Base-by-base conservation (phyloP, 2,329 filamentous ascomycete genomes). In the Ambrosiella cleistominuta region DNA sequence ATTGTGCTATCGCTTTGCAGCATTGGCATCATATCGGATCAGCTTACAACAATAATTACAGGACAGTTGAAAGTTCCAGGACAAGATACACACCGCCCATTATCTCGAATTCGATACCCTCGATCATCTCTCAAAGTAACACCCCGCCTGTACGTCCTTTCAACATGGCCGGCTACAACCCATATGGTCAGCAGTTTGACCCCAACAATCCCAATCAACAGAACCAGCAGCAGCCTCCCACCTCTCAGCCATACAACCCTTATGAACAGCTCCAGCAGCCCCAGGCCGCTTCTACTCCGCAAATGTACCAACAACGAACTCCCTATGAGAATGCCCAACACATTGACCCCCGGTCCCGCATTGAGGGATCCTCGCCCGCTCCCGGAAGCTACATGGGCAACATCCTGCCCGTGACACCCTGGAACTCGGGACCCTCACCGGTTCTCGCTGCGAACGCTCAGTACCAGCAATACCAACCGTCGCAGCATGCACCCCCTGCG, bases 241-340 rank as follows among this genome's bases (percentile, higher is more conserved):
- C n/a, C n/a, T 17, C n/a, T 15, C 44, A 47, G n/a, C 44, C 44
- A 17, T 35, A 47, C 42, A n/a, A 13, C 49, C 50, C 36, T 17
- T 54, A 49, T 47, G 36, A 39, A 38, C 37, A 78, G 62, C 76
- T 74, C 64, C 75, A 78, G 63, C 76, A 56, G 47, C 59, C 54
- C 39, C 56, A 52, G 38, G 39, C 65, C 49, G 55, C 58, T 36
- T 42, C 54, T 17, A 50, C 53, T 8, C 60, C 51, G 11, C 49
- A 54, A 15, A 35, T 54, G 40, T 50, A 57, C 37, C 50, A 54
- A 8, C 59, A 50, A 19, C 37, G 45, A 27, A 27, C 27, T 27
- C 4, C 27, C 27, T 27, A 27, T 27, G 27, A 27, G 27, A 27
- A 27, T 27, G 27, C 27, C 49, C 53, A 45, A 37, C 36, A 55